Evolutionary conservation across 1,139 yeast genomes (phyloP).

Genomic region (Yamadazyma conglobata): DNA sequence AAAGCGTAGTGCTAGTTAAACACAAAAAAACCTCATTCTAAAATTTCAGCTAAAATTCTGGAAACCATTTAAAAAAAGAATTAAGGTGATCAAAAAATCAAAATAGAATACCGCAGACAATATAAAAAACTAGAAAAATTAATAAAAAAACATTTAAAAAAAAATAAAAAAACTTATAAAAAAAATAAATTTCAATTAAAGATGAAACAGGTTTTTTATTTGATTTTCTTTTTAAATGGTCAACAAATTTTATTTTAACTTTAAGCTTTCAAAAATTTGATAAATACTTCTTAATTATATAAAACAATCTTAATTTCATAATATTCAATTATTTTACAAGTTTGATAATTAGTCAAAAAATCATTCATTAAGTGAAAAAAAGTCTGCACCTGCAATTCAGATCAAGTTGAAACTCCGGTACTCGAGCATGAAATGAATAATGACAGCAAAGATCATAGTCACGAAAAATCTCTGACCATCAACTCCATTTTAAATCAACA

Average conservation of each 20-base stretch:
- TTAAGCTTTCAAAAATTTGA: constrained; percentile 2
- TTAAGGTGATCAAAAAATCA: too few relatives aligned
- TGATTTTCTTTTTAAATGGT: constrained; percentile 1
- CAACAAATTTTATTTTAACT: constrained; percentile 2
- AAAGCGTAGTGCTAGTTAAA: too few relatives aligned
- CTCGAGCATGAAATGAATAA: constrained; percentile 8
- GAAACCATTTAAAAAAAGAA: too few relatives aligned
- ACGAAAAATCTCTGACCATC: constrained; percentile 6
- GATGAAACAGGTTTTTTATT: constrained; percentile 4
- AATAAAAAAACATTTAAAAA: too few relatives aligned
- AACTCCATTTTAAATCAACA: constrained; percentile 9
- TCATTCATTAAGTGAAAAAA: background rate
- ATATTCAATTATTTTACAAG: too few relatives aligned
- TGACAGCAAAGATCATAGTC: constrained; percentile 3
- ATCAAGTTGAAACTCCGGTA: background rate
- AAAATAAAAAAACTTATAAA: too few relatives aligned
- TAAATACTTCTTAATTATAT: background rate
- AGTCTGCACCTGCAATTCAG: background rate
- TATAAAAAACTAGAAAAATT: too few relatives aligned
- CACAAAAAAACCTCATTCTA: too few relatives aligned
- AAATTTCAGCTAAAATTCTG: too few relatives aligned
- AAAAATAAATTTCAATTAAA: constrained; percentile 3
- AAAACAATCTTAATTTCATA: background rate
- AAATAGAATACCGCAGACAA: too few relatives aligned
- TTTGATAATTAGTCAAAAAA: too few relatives aligned